These are phyloP conservation scores for Ricinus communis DNA, from an alignment of 345 rosid genomes.

Conservation along the genomic window DNA sequence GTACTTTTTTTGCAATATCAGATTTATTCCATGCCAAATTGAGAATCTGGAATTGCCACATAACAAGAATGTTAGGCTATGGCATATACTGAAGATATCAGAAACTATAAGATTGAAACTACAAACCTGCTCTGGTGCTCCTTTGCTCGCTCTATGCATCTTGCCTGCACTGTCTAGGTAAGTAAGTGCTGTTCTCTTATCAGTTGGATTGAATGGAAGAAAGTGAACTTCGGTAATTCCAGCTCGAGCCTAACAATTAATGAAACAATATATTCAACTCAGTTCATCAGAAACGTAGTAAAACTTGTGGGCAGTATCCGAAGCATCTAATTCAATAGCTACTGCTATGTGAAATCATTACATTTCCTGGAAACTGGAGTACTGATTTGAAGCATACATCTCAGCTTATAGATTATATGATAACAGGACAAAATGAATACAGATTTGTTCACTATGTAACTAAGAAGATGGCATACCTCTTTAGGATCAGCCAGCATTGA, in stretches of 20 bases:
- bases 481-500: conserved; percentile 83
- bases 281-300: not conserved
- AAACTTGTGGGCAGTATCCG: too few relatives aligned
- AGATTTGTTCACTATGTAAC: not conserved
- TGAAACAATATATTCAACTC: conserved; percentile 11
- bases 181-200: conserved; percentile 87
- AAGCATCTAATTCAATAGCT: too few relatives aligned
- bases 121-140: conserved; percentile 89
- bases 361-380: too few relatives aligned
- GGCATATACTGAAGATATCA: not conserved
- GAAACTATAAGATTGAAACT: not conserved
- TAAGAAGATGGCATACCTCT: conserved; percentile 47
- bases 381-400: too few relatives aligned
- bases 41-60: conserved; percentile 40
- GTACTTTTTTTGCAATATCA: conserved; percentile 44
- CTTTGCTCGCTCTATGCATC: conserved; percentile 94
- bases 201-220: conserved; percentile 94
- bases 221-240: conserved; percentile 86
- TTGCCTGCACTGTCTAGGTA: conserved; percentile 62
- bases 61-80: not conserved
- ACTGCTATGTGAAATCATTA: too few relatives aligned
- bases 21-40: conserved; percentile 50
- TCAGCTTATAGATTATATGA: too few relatives aligned
- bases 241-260: conserved; percentile 78
- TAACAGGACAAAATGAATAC: not conserved